Evolutionary conservation across 345 rosid genomes (phyloP).

Genomic region (Jatropha curcas): DNA sequence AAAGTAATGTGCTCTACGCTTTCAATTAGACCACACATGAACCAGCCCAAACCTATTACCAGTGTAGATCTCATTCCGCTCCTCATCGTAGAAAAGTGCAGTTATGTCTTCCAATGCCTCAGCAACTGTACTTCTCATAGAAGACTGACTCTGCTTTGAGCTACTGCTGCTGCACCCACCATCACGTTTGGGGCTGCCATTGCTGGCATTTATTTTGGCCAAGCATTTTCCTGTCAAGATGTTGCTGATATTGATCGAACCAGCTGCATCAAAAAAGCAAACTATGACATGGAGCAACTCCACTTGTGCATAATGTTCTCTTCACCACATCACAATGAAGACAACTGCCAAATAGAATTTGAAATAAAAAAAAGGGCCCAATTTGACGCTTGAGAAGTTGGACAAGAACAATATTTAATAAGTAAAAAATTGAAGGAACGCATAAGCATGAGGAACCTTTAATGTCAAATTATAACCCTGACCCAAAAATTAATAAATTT

Average conservation of each 20-base stretch:
- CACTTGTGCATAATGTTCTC: neutral
- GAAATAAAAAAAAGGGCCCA: no score
- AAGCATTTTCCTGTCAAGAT: slow-evolving; percentile 95
- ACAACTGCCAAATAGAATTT: slow-evolving; percentile 4
- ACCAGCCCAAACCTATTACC: slow-evolving; percentile 80
- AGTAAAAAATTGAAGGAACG: no score
- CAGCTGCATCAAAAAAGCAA: slow-evolving; percentile 52
- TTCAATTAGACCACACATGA: slow-evolving; percentile 90
- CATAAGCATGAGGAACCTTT: no score
- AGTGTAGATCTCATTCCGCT: slow-evolving; percentile 88
- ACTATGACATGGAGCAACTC: neutral
- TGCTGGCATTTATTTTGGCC: slow-evolving; percentile 71
- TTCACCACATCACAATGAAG: neutral
- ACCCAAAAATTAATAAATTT: no score
- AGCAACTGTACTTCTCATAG: slow-evolving; percentile 56
- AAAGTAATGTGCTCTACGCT: slow-evolving; percentile 8
- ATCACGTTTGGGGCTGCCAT: slow-evolving; percentile 49
- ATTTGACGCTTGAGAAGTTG: no score
- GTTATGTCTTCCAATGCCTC: slow-evolving; percentile 93
- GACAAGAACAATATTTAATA: neutral
- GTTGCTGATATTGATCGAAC: slow-evolving; percentile 87
- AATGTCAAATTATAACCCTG: no score
- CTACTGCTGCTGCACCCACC: slow-evolving; percentile 46
- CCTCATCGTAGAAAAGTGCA: slow-evolving; percentile 87
- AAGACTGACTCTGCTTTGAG: slow-evolving; percentile 29